phyloP scores from a whole-genome alignment of 73 alveolate species.

The Stentor roeselii region DNA sequence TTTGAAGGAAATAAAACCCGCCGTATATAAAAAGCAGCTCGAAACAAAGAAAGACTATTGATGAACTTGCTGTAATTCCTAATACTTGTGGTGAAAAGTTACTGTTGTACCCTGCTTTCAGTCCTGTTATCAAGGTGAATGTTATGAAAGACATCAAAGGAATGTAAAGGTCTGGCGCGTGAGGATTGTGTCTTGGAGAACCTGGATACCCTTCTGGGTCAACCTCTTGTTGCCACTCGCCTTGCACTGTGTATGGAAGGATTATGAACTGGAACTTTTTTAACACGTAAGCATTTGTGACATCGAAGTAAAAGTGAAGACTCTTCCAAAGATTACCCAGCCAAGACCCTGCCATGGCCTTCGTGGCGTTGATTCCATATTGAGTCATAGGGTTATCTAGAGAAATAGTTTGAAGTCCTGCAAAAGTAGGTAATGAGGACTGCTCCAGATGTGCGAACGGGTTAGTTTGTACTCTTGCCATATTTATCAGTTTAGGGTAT shows the following conservation, averaged over 20 bases:
- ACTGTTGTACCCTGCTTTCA: slow-evolving; percentile 39
- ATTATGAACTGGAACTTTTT: slow-evolving; percentile 36
- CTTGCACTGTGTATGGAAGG: slow-evolving; percentile 32
- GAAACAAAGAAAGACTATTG: background rate
- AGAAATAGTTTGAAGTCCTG: background rate
- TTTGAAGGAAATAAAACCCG: slow-evolving; percentile 16
- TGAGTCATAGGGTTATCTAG: slow-evolving; percentile 15
- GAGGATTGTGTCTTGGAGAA: slow-evolving; percentile 40
- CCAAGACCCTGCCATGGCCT: slow-evolving; percentile 31
- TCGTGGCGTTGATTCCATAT: slow-evolving; percentile 8
- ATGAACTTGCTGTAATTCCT: slow-evolving; percentile 20
- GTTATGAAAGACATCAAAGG: slow-evolving; percentile 50
- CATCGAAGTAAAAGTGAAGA: slow-evolving; percentile 40
- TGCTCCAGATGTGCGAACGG: background rate
- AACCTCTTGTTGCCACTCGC: slow-evolving; percentile 40
- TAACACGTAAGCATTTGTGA: slow-evolving; percentile 39
- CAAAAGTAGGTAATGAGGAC: background rate
- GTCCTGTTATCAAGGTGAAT: slow-evolving; percentile 52
- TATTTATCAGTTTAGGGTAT: no score
- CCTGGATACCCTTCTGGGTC: slow-evolving; percentile 36
- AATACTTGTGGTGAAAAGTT: slow-evolving; percentile 18
- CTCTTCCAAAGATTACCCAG: slow-evolving; percentile 26
- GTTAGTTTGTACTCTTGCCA: slow-evolving; percentile 16
- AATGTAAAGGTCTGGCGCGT: slow-evolving; percentile 55
- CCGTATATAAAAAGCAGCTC: background rate